phyloP scores from a whole-genome alignment of 78 protist species.

The Anaeramoeba ignava region DNA sequence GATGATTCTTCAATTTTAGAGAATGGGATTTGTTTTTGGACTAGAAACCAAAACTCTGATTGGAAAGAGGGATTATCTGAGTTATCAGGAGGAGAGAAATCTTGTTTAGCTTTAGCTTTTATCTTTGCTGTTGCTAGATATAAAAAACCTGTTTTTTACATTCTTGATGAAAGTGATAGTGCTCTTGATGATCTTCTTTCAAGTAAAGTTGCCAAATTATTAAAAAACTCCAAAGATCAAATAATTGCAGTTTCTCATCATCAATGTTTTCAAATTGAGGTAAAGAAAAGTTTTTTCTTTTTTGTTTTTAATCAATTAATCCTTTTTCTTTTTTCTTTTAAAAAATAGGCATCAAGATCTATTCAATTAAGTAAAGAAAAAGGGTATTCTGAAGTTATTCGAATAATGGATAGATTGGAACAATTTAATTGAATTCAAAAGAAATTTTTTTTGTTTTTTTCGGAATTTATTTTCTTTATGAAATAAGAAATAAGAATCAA shows the following conservation, averaged over 20 bases:
- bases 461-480: too few relatives aligned
- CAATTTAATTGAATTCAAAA: too few relatives aligned
- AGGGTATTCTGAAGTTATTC: too few relatives aligned
- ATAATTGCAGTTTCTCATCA: not conserved
- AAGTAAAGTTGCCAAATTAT: not conserved
- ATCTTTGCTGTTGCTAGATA: not conserved
- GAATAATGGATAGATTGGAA: too few relatives aligned
- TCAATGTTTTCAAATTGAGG: not conserved
- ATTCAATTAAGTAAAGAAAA: too few relatives aligned
- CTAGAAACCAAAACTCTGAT: not conserved
- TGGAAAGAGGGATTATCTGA: not conserved
- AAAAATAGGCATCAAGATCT: too few relatives aligned
- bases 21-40: not conserved
- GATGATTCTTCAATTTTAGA: not conserved
- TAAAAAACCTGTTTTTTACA: not conserved
- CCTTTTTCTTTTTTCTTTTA: too few relatives aligned
- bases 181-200: not conserved
- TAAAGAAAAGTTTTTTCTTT: too few relatives aligned
- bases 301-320: too few relatives aligned
- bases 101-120: not conserved
- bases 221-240: not conserved
- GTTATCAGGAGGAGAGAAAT: not conserved
- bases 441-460: too few relatives aligned
- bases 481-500: too few relatives aligned
- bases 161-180: not conserved